Evolutionary conservation across 352 stramenopile genomes (phyloP), one percentile per base, ranked within the genome.

Genomic region (Phytophthora nicotianae): DNA sequence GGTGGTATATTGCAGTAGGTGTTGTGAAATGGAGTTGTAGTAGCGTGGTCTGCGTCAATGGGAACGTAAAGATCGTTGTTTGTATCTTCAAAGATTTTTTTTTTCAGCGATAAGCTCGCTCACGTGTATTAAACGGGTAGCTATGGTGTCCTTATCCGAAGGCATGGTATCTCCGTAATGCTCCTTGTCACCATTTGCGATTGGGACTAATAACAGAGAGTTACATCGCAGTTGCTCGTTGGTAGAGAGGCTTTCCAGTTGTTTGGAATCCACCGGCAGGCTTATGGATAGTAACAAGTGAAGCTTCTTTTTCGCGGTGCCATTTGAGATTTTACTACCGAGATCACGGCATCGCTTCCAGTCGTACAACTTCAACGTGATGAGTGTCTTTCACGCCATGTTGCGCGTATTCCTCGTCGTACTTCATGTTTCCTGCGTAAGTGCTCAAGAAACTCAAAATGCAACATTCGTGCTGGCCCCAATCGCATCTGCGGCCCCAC

Each of bases 401-500:
- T 4, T 24, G 19, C 23, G 20, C 13, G 14, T 63, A 26, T 43
- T 67, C 0, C 5, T 71, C 14, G 5, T 19, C 4, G 37, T 38
- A 17, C n/a, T 65, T 23, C 35, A 64, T 16, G 32, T 38, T 6
- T 42, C 23, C 1, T 40, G 0, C 2, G 23, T 41, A 7, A 48
- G 23, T 20, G 50, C 63, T 55, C 58, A 72, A 50, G 48, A 58
- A 16, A 11, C 21, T 13, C 38, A 58, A 21, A 54, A 55, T 6
- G 35, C 43, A 17, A 5, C 29, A 5, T 72, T 72, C 32, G 60
- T 61, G 19, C n/a, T 62, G 20, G 68, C 68, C 16, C 57, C 69
- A 4, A 77, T 77, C 29, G 60, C 70, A 3, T 70, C 72, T 2
- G 67, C 72, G 2, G 58, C 72, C 1, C 55, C 60, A 9, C 62